A percentile compares a stretch with the other conserved stretches of the same genome.
Evolutionary conservation across 345 rosid genomes (phyloP).

Genomic region (Combretum micranthum): DNA sequence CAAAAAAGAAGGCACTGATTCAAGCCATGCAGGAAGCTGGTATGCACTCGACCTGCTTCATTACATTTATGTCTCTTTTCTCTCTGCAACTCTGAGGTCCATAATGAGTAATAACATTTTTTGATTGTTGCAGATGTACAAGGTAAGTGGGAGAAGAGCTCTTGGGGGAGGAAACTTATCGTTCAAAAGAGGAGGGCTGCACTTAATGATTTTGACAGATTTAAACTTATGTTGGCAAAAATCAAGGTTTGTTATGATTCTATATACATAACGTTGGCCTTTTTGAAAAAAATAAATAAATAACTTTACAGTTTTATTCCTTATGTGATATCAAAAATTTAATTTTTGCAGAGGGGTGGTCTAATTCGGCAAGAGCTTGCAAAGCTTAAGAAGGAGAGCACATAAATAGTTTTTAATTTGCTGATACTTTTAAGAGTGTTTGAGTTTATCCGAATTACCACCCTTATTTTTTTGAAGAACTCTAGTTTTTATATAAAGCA

Average conservation of each 20-base stretch:
- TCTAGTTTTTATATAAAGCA: no score
- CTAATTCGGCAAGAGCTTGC: conserved; percentile 60
- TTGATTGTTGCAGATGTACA: conserved; percentile 49
- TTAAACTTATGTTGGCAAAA: conserved; percentile 84
- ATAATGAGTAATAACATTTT: background rate
- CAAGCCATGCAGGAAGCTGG: conserved; percentile 96
- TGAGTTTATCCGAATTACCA: no score
- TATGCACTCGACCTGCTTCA: conserved; percentile 17
- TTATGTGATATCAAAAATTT: background rate
- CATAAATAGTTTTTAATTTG: background rate
- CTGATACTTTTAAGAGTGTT: no score
- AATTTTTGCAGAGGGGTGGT: conserved; percentile 49
- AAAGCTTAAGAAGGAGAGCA: conserved; percentile 44
- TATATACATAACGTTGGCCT: background rate
- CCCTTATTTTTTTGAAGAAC: no score
- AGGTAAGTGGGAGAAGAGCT: conserved; percentile 81
- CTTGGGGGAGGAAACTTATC: conserved; percentile 81
- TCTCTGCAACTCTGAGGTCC: no score
- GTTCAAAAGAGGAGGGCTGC: conserved; percentile 74
- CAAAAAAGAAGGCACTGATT: conserved; percentile 72
- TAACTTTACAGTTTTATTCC: background rate
- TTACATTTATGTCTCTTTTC: no score
- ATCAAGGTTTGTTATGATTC: conserved; percentile 52
- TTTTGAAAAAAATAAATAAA: background rate
- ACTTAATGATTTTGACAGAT: conserved; percentile 74